Conservation (phyloP, 768 basidiomycete species). For the Inosperma sp. region DNA sequence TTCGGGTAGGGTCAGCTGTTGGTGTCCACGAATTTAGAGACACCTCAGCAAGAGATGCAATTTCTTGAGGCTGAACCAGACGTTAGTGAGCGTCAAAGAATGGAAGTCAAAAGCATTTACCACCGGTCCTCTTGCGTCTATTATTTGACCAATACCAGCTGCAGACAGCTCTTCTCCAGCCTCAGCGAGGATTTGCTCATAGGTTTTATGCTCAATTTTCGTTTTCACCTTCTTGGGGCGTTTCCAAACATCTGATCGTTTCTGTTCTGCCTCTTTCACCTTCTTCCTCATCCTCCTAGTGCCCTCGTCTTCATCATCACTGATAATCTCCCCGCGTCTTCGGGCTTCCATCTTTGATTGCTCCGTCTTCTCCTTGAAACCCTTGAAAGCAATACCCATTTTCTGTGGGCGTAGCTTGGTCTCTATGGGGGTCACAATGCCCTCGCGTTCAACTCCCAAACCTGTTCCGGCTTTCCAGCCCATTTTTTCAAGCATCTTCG, state of each 20-base stretch:
- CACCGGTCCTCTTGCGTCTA: constrained; percentile 91
- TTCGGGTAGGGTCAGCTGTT: constrained; percentile 77
- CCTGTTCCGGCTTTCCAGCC: constrained; percentile 88
- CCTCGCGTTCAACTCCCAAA: constrained; percentile 68
- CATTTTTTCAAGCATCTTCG: constrained; percentile 90
- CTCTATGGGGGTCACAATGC: constrained; percentile 86
- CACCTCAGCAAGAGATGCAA: constrained; percentile 77
- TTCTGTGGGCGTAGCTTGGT: constrained; percentile 79
- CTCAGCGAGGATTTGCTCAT: constrained; percentile 92
- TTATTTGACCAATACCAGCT: constrained; percentile 75
- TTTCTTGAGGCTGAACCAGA: constrained; percentile 69
- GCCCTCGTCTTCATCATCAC: constrained; percentile 62
- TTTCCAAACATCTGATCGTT: constrained; percentile 81
- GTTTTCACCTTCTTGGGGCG: constrained; percentile 79
- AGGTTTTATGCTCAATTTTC: constrained; percentile 91
- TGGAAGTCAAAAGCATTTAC: constrained; percentile 43
- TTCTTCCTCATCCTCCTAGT: constrained; percentile 50
- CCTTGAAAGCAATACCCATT: constrained; percentile 83
- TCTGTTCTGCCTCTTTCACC: constrained; percentile 49
- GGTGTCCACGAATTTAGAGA: constrained; percentile 80
- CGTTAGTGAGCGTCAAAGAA: constrained; percentile 5
- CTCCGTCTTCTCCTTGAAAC: constrained; percentile 84
- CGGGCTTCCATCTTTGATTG: constrained; percentile 79
- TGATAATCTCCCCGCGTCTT: constrained; percentile 66
- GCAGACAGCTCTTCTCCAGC: constrained; percentile 57